These are phyloP conservation scores for Rhododendron ferrugineum DNA, from an alignment of 148 eudicot species.

Conservation along the genomic window DNA sequence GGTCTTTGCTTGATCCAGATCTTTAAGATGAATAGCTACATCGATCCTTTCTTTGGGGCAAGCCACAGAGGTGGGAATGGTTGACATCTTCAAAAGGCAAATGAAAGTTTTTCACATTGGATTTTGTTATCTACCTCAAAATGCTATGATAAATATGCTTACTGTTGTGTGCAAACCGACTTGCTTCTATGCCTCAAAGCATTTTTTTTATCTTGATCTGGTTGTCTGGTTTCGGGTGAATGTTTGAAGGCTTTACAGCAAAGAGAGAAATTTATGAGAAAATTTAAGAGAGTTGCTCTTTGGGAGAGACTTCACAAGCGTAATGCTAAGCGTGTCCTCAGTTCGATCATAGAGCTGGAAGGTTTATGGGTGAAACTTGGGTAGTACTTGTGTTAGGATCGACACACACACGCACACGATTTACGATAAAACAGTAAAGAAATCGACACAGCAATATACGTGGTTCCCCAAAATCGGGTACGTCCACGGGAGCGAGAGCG, in stretches of 20 bases:
- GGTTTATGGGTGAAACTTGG: too few species aligned
- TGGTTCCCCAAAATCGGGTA: too few species aligned
- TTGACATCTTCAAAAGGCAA: conserved; percentile 54
- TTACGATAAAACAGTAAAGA: too few species aligned
- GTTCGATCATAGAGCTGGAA: too few species aligned
- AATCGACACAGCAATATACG: too few species aligned
- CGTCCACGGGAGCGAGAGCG: too few species aligned
- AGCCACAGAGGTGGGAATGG: too few species aligned
- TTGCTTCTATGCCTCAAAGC: neutral
- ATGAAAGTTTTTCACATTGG: conserved; percentile 80
- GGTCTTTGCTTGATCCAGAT: neutral
- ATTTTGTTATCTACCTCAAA: conserved; percentile 71
- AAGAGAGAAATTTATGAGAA: conserved; percentile 73
- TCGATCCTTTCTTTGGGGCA: too few species aligned
- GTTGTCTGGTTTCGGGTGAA: conserved; percentile 4
- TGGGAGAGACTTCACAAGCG: conserved; percentile 55
- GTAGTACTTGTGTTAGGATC: too few species aligned
- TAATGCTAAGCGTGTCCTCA: too few species aligned
- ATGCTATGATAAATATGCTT: neutral
- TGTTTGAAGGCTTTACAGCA: conserved; percentile 69
- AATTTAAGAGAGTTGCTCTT: conserved; percentile 50
- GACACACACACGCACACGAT: too few species aligned
- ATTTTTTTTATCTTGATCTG: neutral
- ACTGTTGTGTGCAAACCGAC: neutral
- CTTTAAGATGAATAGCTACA: too few species aligned